Evolutionary conservation across 1,284 basidiomycete genomes (phyloP).

Genomic region (Coriolopsis trogii): DNA sequence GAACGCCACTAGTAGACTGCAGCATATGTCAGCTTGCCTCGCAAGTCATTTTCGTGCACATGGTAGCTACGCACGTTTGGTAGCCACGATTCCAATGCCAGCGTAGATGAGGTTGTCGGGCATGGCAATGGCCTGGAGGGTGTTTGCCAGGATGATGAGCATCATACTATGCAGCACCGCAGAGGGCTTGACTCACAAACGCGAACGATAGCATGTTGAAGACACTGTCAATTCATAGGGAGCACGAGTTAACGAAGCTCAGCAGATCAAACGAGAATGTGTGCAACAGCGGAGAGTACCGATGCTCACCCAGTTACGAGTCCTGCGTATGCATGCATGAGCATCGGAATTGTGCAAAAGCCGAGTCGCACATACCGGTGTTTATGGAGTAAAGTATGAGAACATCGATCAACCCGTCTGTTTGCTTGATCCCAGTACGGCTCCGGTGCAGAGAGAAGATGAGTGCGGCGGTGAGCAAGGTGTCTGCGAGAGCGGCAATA

Average conservation of each 20-base stretch:
- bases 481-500: conserved; percentile 9
- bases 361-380: not conserved
- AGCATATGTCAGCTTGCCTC: not conserved
- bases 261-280: no score
- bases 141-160: not conserved
- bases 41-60: not conserved
- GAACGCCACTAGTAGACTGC: no score
- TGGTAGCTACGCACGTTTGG: not conserved
- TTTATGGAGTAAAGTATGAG: conserved; percentile 4
- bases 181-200: not conserved
- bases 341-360: not conserved
- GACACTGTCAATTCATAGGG: not conserved
- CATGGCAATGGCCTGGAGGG: not conserved
- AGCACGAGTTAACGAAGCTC: no score
- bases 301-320: conserved; percentile 3
- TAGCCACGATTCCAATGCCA: not conserved
- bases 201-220: conserved; percentile 2
- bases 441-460: conserved; percentile 8
- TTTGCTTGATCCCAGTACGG: conserved; percentile 10
- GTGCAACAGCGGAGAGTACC: no score
- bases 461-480: conserved; percentile 7
- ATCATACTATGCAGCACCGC: not conserved
- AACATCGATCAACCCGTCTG: conserved; percentile 2
- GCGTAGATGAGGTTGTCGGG: conserved; percentile 3
- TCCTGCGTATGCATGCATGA: not conserved